These are phyloP conservation scores for Mortierella sp. DNA, from an alignment of 371 early-diverging fungal species.

Conservation along the genomic window DNA sequence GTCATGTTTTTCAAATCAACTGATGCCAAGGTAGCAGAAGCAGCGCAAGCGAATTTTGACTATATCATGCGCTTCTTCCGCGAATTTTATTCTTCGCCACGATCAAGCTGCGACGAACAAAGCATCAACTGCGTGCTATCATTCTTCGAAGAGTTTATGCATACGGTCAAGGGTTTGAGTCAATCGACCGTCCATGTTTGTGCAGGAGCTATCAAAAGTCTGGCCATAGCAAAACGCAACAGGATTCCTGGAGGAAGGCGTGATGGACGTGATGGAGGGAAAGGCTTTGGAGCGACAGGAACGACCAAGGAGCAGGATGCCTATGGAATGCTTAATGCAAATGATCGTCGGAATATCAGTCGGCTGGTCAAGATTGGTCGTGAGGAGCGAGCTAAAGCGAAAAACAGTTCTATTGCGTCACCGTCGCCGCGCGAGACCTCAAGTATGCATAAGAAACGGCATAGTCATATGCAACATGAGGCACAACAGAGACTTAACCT, in stretches of 20 bases:
- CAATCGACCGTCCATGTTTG: slow-evolving; percentile 47
- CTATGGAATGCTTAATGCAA: background rate
- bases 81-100: slow-evolving; percentile 41
- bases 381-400: slow-evolving; percentile 48
- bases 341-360: slow-evolving; percentile 17
- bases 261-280: slow-evolving; percentile 2
- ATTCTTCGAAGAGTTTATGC: slow-evolving; percentile 56
- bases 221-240: slow-evolving; percentile 45
- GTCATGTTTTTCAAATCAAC: slow-evolving; percentile 39
- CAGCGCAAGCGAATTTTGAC: slow-evolving; percentile 29
- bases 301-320: background rate
- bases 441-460: slow-evolving; percentile 20
- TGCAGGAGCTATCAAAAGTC: slow-evolving; percentile 41
- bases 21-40: slow-evolving; percentile 36
- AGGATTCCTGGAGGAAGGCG: background rate
- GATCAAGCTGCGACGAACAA: slow-evolving; percentile 37
- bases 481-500: slow-evolving; percentile 11
- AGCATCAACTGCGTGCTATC: slow-evolving; percentile 45
- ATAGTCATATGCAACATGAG: slow-evolving; percentile 32
- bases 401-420: slow-evolving; percentile 17
- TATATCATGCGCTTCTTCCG: slow-evolving; percentile 44
- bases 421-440: slow-evolving; percentile 16
- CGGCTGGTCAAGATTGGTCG: slow-evolving; percentile 51
- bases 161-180: slow-evolving; percentile 42
- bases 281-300: background rate